phyloP scores from a whole-genome alignment of 805 yeast genomes.

The Saccharomyces kudriavzevii region DNA sequence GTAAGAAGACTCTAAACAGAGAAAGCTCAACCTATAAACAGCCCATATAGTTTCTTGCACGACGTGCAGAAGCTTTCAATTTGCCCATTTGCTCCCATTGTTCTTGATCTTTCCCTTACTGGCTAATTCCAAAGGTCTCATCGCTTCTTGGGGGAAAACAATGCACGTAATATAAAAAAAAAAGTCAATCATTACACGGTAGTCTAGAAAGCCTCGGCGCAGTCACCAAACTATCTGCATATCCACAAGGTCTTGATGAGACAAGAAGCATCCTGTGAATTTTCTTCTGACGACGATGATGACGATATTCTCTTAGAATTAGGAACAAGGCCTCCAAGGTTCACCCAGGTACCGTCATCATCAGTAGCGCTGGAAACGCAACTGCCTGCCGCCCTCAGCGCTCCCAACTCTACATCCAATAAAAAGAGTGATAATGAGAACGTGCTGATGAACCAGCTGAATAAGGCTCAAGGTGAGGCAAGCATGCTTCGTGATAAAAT shows the following conservation, averaged over 20 bases:
- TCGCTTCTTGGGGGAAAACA: background rate
- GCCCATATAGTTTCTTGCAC: background rate
- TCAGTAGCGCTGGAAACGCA: constrained; percentile 1
- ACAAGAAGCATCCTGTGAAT: background rate
- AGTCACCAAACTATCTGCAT: background rate
- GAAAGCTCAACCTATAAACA: background rate
- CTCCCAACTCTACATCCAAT: background rate
- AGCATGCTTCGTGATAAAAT: constrained; percentile 66
- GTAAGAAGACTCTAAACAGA: too few species aligned
- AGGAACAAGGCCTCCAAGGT: constrained; percentile 33
- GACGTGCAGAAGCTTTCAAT: too few species aligned
- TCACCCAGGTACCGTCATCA: constrained; percentile 3
- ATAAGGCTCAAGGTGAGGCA: constrained; percentile 67
- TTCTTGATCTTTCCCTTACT: background rate
- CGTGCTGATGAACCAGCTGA: constrained; percentile 27
- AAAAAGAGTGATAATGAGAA: background rate
- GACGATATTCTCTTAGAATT: constrained; percentile 42
- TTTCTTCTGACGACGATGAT: constrained; percentile 28
- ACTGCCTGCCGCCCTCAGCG: background rate
- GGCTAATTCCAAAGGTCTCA: background rate
- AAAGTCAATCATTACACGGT: background rate
- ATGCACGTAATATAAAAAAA: background rate
- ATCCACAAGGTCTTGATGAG: background rate
- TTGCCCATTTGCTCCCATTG: background rate
- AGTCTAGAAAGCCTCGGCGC: background rate